Evolutionary conservation across 192 early-diverging fungal species (phyloP).

Genomic region (Entrophospora sp.): DNA sequence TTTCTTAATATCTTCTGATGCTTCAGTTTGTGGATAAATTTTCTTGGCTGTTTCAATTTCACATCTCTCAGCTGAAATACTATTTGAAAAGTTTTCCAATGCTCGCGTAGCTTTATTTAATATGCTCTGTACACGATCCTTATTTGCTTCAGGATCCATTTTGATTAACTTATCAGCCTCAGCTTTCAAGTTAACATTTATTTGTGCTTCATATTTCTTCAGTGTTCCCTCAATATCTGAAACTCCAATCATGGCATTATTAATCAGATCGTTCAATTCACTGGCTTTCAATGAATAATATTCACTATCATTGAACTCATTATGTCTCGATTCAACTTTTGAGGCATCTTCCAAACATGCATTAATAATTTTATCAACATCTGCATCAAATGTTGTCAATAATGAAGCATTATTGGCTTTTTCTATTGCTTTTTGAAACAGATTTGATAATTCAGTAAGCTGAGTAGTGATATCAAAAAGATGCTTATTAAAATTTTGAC

Average conservation of each 20-base stretch:
- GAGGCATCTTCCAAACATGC: neutral
- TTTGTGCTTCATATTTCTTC: neutral
- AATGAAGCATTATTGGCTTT: slow-evolving; percentile 17
- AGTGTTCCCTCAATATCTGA: slow-evolving; percentile 6
- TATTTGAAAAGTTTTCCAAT: slow-evolving; percentile 5
- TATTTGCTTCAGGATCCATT: slow-evolving; percentile 4
- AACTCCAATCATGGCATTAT: slow-evolving; percentile 4
- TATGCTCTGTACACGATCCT: slow-evolving; percentile 10
- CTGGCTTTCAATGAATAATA: slow-evolving; percentile 13
- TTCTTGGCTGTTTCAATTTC: slow-evolving; percentile 25
- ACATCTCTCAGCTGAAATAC: neutral
- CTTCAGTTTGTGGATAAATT: slow-evolving; percentile 31
- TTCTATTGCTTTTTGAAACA: slow-evolving; percentile 5
- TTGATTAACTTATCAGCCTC: slow-evolving; percentile 17
- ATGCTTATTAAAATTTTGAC: slow-evolving; percentile 13
- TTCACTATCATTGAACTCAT: slow-evolving; percentile 6
- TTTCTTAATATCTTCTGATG: slow-evolving; percentile 30
- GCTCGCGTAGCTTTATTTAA: slow-evolving; percentile 3
- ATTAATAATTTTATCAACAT: slow-evolving; percentile 3
- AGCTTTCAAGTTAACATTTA: slow-evolving; percentile 8
- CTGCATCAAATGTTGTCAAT: slow-evolving; percentile 15
- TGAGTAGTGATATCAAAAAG: neutral
- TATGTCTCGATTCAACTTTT: slow-evolving; percentile 3
- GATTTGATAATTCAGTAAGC: neutral
- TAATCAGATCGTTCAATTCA: neutral